Evolutionary conservation across 139 green algal species (phyloP), one percentile per base, ranked within the genome.

Genomic region (Pycnococcus provasolii): DNA sequence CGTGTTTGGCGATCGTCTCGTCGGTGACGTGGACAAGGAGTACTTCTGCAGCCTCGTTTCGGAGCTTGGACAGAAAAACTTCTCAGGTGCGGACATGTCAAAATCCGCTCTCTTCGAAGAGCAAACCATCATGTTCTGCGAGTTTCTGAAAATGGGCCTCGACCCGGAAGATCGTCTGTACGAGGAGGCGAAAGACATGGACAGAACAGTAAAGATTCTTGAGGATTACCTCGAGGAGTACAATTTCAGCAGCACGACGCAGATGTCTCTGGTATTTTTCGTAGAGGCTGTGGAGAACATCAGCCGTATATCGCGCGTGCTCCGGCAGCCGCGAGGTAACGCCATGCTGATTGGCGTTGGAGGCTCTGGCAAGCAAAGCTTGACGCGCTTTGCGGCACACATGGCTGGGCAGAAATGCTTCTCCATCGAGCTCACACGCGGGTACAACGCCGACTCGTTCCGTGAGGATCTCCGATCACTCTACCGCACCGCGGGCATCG

Each of bases 201-300:
- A 60, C 55, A 13, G 4, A 37, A 6, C 59, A 6, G 39, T 72
- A 2, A 45, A 52, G 40, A 55, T 84, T 53, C 64, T 89, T 54
- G 77, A 85, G 60, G 81, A 87, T 43, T 86, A 86, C 75, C 67
- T 88, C 47, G 77, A 83, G 45, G 80, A 87, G 51, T 89, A 87
- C 84, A 90, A 90, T 73, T 70, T 78, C 9, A 64, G 43, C 42
- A 58, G 26, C 51, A 85, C 62, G 62, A 83, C 82, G 60, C 74
- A 79, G 2, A 82, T 92, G 60, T 81, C 86, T 58, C 79, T 92
- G 15, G 86, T 90, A 2, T 86, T 94, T 64, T 94, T 94, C 80
- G 70, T 79, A 57, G 76, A 91, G 60, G 87, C 87, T 1, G 73
- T 90, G 48, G 73, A 90, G 74, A 84, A 94, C 70, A 81, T 91